A percentile compares a stretch with the other conserved stretches of the same genome.
Evolutionary conservation across 169 alveolate genomes (phyloP).

Genomic region (Plasmodium ovale): DNA sequence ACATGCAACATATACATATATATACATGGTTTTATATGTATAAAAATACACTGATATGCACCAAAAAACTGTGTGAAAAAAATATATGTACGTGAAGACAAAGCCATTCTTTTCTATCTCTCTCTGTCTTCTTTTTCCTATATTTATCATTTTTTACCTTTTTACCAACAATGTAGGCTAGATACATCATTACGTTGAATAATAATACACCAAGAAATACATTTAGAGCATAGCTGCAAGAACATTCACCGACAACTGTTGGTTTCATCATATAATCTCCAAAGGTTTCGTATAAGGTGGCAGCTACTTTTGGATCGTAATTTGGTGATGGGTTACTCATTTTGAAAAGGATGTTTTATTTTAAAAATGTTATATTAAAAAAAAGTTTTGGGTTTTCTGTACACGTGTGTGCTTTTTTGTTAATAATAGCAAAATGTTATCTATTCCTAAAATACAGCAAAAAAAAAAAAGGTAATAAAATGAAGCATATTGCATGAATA

Average conservation of each 20-base stretch:
- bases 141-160: conserved; percentile 27
- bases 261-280: conserved; percentile 18
- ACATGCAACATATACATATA: not conserved
- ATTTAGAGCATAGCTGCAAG: conserved; percentile 28
- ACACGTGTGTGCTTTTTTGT: not conserved
- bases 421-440: not conserved
- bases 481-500: not conserved
- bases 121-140: too few relatives aligned
- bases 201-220: conserved; percentile 25
- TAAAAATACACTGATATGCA: too few relatives aligned
- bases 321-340: conserved; percentile 34
- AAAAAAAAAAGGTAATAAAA: not conserved
- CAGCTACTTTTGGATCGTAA: conserved; percentile 18
- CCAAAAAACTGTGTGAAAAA: too few relatives aligned
- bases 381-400: too few relatives aligned
- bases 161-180: conserved; percentile 24
- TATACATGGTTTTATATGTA: not conserved
- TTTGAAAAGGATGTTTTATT: conserved; percentile 19
- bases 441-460: not conserved
- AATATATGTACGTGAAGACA: too few relatives aligned
- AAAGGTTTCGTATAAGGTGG: conserved; percentile 26
- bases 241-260: conserved; percentile 1
- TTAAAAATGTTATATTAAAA: too few relatives aligned
- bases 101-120: too few relatives aligned
- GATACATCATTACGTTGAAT: conserved; percentile 35